Evolutionary conservation across 805 yeast genomes (phyloP).

Genomic region (Candida golubevii): DNA sequence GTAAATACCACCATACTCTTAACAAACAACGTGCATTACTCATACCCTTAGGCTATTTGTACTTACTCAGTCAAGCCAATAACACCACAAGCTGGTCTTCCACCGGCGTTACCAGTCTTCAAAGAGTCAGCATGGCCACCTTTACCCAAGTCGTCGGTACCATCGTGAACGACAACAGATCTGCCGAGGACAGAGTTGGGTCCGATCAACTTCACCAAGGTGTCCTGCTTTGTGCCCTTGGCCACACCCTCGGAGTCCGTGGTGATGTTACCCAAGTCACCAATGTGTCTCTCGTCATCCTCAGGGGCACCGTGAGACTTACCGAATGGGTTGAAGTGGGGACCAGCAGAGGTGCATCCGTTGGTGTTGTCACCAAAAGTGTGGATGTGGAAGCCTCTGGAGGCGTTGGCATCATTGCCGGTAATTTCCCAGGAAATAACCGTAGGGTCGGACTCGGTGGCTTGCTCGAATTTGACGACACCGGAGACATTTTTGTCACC

Average conservation of each 20-base stretch:
- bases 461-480: constrained; percentile 81
- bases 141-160: constrained; percentile 90
- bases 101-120: constrained; percentile 97
- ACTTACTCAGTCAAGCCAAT: constrained; percentile 62
- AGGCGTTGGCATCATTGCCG: constrained; percentile 85
- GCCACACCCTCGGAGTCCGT: constrained; percentile 89
- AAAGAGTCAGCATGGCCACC: constrained; percentile 89
- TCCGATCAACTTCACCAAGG: constrained; percentile 76
- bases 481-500: constrained; percentile 93
- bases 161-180: constrained; percentile 91
- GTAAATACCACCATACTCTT: background rate
- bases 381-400: constrained; percentile 97
- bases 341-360: constrained; percentile 98
- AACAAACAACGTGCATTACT: constrained; percentile 3
- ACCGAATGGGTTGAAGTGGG: constrained; percentile 88
- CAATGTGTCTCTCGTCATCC: constrained; percentile 79
- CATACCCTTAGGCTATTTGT: constrained; percentile 1
- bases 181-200: constrained; percentile 88
- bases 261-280: constrained; percentile 92
- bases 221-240: constrained; percentile 81
- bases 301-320: constrained; percentile 91
- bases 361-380: constrained; percentile 98
- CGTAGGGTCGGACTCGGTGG: constrained; percentile 74
- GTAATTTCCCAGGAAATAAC: constrained; percentile 81
- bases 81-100: constrained; percentile 98